phyloP scores from a whole-genome alignment of 2,329 filamentous ascomycete species.

The Ampelomyces quisqualis region DNA sequence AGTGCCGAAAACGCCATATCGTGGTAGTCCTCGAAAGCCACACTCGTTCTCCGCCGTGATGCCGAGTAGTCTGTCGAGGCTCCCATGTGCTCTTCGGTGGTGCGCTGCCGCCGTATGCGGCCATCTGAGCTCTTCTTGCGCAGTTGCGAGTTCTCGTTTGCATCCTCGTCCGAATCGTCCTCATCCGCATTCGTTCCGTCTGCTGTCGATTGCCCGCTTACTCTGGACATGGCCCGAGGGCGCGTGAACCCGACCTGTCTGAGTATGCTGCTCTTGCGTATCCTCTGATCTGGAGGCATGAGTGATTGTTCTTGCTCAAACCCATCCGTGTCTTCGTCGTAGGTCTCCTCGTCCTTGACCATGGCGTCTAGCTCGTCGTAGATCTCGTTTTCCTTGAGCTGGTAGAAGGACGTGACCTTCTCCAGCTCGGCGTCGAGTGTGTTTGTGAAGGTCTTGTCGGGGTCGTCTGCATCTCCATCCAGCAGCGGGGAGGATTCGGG shows the following conservation, averaged over 20 bases:
- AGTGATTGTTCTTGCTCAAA: constrained; percentile 41
- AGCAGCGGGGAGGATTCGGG: constrained; percentile 85
- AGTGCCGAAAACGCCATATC: constrained; percentile 72
- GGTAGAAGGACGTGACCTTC: constrained; percentile 90
- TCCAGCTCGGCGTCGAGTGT: constrained; percentile 87
- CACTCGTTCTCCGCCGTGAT: constrained; percentile 61
- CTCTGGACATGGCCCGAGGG: constrained; percentile 48
- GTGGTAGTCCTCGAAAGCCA: constrained; percentile 72
- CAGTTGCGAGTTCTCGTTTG: constrained; percentile 50
- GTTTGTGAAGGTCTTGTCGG: constrained; percentile 77
- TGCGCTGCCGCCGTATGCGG: constrained; percentile 23
- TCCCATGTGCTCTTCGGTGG: constrained; percentile 55
- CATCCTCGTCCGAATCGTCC: constrained; percentile 61
- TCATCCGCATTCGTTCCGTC: constrained; percentile 54
- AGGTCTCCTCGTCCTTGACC: constrained; percentile 70
- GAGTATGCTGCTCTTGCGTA: constrained; percentile 56
- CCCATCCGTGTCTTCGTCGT: constrained; percentile 58
- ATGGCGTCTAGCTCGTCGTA: constrained; percentile 76
- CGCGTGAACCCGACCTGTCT: constrained; percentile 50
- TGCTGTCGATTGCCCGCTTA: constrained; percentile 45
- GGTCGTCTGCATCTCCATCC: constrained; percentile 61
- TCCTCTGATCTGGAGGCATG: constrained; percentile 42
- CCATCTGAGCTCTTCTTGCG: constrained; percentile 44
- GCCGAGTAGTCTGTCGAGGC: constrained; percentile 63
- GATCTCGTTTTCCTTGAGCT: constrained; percentile 84